Conservation (phyloP, 2,329 filamentous ascomycete species). For the Alternaria ethzedia region DNA sequence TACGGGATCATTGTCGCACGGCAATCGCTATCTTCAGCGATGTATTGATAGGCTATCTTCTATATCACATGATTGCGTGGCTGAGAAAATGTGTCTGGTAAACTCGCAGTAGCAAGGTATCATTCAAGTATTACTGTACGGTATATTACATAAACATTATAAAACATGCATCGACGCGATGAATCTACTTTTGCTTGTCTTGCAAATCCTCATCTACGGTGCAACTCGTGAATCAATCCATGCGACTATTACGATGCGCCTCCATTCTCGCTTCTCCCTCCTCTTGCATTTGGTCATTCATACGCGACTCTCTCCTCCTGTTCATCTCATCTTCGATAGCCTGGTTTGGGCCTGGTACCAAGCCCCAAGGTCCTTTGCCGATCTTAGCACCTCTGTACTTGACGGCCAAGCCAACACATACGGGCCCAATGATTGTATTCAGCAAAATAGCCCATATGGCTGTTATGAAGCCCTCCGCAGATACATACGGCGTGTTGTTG, state of each 20-base stretch:
- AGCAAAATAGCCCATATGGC: slow-evolving; percentile 34
- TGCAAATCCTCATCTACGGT: neutral
- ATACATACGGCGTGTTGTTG: slow-evolving; percentile 35
- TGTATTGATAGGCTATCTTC: neutral
- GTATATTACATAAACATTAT: neutral
- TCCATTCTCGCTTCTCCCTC: slow-evolving; percentile 7
- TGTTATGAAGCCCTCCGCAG: slow-evolving; percentile 28
- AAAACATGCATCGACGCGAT: neutral
- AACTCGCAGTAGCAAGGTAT: neutral
- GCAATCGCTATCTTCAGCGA: neutral
- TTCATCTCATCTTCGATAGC: slow-evolving; percentile 1
- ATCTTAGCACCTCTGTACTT: slow-evolving; percentile 29
- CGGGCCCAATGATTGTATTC: slow-evolving; percentile 32
- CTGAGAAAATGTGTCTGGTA: neutral
- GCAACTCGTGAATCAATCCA: neutral
- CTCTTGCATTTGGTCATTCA: slow-evolving; percentile 7
- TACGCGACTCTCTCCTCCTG: neutral
- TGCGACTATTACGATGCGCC: neutral
- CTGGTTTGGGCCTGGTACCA: slow-evolving; percentile 13
- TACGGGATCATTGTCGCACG: neutral
- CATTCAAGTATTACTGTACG: neutral
- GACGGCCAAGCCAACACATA: slow-evolving; percentile 28
- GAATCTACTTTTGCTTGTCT: neutral
- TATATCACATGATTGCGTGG: neutral
- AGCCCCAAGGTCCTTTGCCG: slow-evolving; percentile 21